Evolutionary conservation across 2,329 filamentous ascomycete genomes (phyloP).

Genomic region (Aspergillus thermomutatus): DNA sequence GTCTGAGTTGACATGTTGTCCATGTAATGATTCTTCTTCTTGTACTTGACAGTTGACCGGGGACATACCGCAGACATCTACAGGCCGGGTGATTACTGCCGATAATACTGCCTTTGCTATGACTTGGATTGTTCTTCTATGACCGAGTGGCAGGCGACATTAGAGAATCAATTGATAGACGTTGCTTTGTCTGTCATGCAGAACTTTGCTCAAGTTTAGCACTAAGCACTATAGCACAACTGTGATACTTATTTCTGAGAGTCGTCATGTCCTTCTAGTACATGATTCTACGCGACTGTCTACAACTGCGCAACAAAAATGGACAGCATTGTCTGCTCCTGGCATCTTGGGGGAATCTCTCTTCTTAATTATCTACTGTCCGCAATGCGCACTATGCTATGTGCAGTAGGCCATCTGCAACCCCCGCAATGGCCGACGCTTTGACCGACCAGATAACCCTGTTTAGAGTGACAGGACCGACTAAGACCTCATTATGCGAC

Average conservation of each 20-base stretch:
- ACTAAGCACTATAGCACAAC: background rate
- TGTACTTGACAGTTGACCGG: background rate
- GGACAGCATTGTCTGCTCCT: no score
- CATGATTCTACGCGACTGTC: no score
- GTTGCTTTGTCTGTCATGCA: background rate
- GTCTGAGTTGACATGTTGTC: background rate
- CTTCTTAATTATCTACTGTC: no score
- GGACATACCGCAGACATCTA: background rate
- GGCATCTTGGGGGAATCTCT: background rate
- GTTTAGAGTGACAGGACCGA: background rate
- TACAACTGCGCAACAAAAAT: no score
- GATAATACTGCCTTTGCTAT: background rate
- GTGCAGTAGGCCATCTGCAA: background rate
- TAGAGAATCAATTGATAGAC: background rate
- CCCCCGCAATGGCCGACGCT: background rate
- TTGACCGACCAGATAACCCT: background rate
- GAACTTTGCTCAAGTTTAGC: background rate
- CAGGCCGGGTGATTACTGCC: background rate
- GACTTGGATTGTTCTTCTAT: background rate
- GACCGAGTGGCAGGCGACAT: background rate
- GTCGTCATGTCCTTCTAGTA: no score
- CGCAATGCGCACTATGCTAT: no score
- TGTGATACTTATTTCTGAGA: background rate
- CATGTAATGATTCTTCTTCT: background rate
- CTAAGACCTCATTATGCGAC: background rate